Conservation (phyloP, 78 protist species). For the Monosiga brevicollis region DNA sequence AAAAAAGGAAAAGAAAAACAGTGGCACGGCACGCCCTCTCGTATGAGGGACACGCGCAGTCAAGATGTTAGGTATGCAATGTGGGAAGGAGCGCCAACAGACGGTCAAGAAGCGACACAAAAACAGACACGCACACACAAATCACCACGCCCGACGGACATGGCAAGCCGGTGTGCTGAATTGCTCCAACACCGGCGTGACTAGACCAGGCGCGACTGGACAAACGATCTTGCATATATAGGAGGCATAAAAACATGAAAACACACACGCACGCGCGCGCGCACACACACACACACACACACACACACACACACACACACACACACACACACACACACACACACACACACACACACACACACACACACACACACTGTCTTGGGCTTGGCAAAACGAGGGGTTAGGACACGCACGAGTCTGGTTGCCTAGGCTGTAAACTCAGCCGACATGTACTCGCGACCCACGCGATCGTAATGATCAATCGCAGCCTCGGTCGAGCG, state of each 20-base stretch:
- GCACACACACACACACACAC: not conserved
- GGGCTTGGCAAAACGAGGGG: not conserved
- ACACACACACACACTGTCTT: not conserved
- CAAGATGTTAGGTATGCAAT: too few species aligned
- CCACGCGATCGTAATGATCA: slow-evolving; percentile 18
- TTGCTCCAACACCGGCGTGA: not conserved
- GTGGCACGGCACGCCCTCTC: too few species aligned
- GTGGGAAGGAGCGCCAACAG: not conserved
- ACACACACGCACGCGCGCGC: not conserved
- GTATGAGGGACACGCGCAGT: too few species aligned
- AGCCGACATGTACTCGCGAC: slow-evolving; percentile 49
- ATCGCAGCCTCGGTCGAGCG: slow-evolving; percentile 20
- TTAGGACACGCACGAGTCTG: not conserved
- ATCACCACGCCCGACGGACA: not conserved
- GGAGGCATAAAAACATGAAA: not conserved
- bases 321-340: not conserved
- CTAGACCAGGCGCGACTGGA: not conserved
- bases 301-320: not conserved
- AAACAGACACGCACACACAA: not conserved
- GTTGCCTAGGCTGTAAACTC: slow-evolving; percentile 16
- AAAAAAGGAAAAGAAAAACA: not conserved
- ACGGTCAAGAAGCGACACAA: not conserved
- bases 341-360: slow-evolving; percentile 8
- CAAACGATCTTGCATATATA: not conserved
- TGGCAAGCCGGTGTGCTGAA: not conserved